phyloP scores from a whole-genome alignment of 2,329 filamentous ascomycete species.

The Talaromyces atroroseus region DNA sequence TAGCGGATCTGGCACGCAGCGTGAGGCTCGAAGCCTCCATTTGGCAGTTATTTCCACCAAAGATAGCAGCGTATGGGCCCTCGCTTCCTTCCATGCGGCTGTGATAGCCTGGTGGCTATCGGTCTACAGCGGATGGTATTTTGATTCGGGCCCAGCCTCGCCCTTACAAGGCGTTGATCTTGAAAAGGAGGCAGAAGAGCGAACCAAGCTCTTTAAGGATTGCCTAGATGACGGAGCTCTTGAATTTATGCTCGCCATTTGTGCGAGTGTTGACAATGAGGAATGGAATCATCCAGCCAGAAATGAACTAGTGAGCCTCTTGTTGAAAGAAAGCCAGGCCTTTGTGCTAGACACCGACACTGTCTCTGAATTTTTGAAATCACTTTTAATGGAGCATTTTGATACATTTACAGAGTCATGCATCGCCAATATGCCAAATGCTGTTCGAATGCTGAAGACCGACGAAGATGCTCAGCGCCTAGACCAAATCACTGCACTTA shows the following conservation, averaged over 20 bases:
- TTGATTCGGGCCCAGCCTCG: constrained; percentile 62
- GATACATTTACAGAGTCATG: constrained; percentile 87
- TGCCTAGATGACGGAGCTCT: constrained; percentile 83
- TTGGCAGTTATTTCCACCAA: constrained; percentile 59
- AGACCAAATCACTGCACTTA: constrained; percentile 41
- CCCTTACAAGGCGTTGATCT: constrained; percentile 59
- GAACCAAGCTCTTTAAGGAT: constrained; percentile 68
- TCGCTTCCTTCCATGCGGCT: constrained; percentile 72
- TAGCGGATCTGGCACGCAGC: constrained; percentile 62
- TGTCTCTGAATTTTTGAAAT: constrained; percentile 67
- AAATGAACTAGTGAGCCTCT: constrained; percentile 71
- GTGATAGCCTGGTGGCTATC: constrained; percentile 81
- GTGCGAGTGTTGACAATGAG: constrained; percentile 70
- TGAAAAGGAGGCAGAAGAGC: constrained; percentile 60
- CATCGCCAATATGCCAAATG: constrained; percentile 91
- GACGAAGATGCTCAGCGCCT: constrained; percentile 78
- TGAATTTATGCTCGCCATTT: constrained; percentile 82
- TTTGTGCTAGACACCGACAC: constrained; percentile 62
- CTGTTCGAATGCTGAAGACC: constrained; percentile 74
- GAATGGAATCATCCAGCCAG: constrained; percentile 87
- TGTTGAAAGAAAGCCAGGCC: constrained; percentile 72
- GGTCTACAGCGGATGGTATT: constrained; percentile 86
- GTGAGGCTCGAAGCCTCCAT: constrained; percentile 66
- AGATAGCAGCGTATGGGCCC: constrained; percentile 64
- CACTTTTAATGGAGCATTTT: constrained; percentile 69